Percentiles rank a stretch among this genome's conserved stretches.
Conservation (phyloP, 495 filamentous ascomycete genomes). For the Chaetomium tenue region DNA sequence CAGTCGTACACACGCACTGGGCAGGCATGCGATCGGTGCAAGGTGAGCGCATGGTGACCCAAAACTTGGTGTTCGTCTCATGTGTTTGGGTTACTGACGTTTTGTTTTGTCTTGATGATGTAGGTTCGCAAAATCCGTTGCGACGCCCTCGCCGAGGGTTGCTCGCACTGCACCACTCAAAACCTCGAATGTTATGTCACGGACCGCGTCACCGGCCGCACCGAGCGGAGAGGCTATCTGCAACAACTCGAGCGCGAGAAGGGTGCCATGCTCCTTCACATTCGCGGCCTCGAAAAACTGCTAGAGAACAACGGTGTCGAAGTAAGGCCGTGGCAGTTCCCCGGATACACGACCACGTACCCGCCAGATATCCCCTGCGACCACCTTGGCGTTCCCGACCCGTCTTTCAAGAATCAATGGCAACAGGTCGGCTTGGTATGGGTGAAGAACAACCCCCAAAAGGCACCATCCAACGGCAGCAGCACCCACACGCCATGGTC, state of each 20-base stretch:
- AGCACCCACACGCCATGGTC: conserved; percentile 32
- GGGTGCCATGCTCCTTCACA: conserved; percentile 50
- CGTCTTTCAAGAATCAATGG: conserved; percentile 42
- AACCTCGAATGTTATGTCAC: conserved; percentile 75
- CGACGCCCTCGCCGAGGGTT: conserved; percentile 69
- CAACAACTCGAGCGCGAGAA: conserved; percentile 62
- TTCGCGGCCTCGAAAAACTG: conserved; percentile 52
- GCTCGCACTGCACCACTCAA: conserved; percentile 69
- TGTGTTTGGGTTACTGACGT: conserved; percentile 5
- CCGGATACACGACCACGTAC: conserved; percentile 34
- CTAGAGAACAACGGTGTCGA: conserved; percentile 42
- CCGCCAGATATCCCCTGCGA: conserved; percentile 34
- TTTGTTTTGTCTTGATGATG: background rate
- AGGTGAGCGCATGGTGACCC: conserved; percentile 43
- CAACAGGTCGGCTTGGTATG: conserved; percentile 49
- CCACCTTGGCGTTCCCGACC: conserved; percentile 33
- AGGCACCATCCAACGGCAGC: conserved; percentile 7
- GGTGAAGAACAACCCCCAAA: conserved; percentile 43
- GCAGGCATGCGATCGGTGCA: conserved; percentile 89
- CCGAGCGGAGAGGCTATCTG: conserved; percentile 71
- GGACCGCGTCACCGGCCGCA: conserved; percentile 81
- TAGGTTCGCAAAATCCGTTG: conserved; percentile 83
- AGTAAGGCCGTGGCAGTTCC: conserved; percentile 39
- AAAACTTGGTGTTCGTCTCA: background rate
- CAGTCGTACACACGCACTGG: conserved; percentile 67